Conservation (phyloP, 2,329 filamentous ascomycete species). For the Exophiala viscosa region DNA sequence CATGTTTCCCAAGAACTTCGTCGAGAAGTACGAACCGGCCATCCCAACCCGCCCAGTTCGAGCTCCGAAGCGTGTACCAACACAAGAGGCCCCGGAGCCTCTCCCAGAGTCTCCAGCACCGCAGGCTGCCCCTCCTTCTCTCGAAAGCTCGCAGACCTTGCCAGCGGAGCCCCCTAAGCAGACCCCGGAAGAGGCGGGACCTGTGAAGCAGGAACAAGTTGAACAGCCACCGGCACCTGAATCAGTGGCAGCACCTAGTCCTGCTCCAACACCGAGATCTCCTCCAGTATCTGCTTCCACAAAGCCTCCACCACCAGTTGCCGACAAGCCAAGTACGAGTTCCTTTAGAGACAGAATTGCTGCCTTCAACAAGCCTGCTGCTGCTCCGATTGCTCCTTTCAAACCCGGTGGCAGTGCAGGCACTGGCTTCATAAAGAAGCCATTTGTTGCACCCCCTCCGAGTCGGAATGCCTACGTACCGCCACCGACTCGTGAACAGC, state of each 20-base stretch:
- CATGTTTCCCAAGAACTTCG: constrained; percentile 95
- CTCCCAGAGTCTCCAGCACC: constrained; percentile 28
- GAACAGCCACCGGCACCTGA: constrained; percentile 31
- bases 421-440: constrained; percentile 84
- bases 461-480: constrained; percentile 89
- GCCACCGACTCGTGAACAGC: constrained; percentile 62
- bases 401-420: constrained; percentile 65
- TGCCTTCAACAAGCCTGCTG: constrained; percentile 88
- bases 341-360: constrained; percentile 95
- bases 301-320: constrained; percentile 55
- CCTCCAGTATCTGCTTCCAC: constrained; percentile 39
- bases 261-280: constrained; percentile 31
- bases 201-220: constrained; percentile 25
- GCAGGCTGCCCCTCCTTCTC: constrained; percentile 28
- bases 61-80: constrained; percentile 54
- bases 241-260: constrained; percentile 18
- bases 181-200: constrained; percentile 2
- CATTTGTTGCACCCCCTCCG: constrained; percentile 90
- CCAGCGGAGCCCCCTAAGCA: constrained; percentile 9
- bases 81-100: constrained; percentile 54
- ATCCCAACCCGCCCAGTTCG: constrained; percentile 82
- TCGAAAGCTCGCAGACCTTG: constrained; percentile 31
- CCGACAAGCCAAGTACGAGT: constrained; percentile 68
- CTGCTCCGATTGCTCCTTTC: constrained; percentile 83
- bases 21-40: constrained; percentile 90